A percentile compares a stretch with the other conserved stretches of the same genome.
phyloP scores from a whole-genome alignment of 2,329 filamentous ascomycete species.

The Sporothrix pallida region DNA sequence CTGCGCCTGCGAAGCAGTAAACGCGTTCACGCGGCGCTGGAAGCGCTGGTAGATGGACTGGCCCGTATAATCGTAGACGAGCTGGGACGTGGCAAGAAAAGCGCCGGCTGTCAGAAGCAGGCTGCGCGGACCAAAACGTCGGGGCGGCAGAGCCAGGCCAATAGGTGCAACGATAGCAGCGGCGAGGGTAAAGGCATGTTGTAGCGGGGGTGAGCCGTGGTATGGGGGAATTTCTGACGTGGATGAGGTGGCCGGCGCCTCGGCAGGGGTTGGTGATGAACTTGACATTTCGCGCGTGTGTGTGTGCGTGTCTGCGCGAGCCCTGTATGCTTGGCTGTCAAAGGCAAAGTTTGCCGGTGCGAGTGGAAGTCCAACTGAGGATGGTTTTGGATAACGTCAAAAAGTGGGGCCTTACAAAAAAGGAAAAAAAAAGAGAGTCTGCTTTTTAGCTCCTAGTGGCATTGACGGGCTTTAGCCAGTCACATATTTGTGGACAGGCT shows the following conservation, averaged over 20 bases:
- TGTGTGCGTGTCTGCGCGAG: background rate
- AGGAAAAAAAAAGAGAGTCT: too few relatives aligned
- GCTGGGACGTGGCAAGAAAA: constrained; percentile 61
- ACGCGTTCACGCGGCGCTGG: constrained; percentile 48
- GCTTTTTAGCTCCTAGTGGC: too few relatives aligned
- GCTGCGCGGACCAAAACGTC: constrained; percentile 57
- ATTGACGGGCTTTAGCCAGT: too few relatives aligned
- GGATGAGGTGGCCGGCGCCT: background rate
- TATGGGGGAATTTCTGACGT: constrained; percentile 25
- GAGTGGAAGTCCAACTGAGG: background rate
- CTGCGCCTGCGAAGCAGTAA: constrained; percentile 7
- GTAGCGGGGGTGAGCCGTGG: constrained; percentile 43
- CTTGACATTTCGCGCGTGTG: constrained; percentile 25
- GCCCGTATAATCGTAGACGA: constrained; percentile 63
- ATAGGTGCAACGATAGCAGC: constrained; percentile 56
- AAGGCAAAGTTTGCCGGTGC: background rate
- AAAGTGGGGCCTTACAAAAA: too few relatives aligned
- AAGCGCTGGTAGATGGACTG: constrained; percentile 58
- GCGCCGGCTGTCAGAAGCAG: constrained; percentile 56
- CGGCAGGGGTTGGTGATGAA: constrained; percentile 25
- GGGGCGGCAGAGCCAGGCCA: constrained; percentile 58
- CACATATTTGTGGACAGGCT: too few relatives aligned
- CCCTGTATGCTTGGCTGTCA: too few relatives aligned
- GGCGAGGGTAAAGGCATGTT: constrained; percentile 57
- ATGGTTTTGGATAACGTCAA: too few relatives aligned